A percentile compares a stretch with the other conserved stretches of the same genome.
Evolutionary conservation across 805 yeast species (phyloP).

Genomic region (Wickerhamiella sorbophila): DNA sequence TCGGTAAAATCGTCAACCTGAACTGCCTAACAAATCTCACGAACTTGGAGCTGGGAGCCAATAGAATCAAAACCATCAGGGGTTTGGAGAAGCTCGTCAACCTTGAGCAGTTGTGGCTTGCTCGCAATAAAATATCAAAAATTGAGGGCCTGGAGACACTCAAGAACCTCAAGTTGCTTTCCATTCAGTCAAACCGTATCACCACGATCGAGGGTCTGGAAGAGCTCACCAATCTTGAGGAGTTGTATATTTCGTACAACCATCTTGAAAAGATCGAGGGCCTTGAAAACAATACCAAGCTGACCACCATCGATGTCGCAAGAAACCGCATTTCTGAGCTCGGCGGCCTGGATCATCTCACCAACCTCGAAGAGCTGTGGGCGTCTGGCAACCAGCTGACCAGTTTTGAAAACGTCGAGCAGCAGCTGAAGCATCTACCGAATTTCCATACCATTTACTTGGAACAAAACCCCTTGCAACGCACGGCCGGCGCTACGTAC

Average conservation of each 20-base stretch:
- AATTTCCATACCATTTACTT: conserved; percentile 77
- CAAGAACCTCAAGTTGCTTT: conserved; percentile 52
- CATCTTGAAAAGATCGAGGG: conserved; percentile 64
- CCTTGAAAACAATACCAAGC: conserved; percentile 50
- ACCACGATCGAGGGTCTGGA: conserved; percentile 73
- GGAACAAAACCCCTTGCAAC: conserved; percentile 84
- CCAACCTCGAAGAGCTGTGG: conserved; percentile 82
- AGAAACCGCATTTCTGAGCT: conserved; percentile 52
- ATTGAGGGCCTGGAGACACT: conserved; percentile 50
- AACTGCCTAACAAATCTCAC: conserved; percentile 40
- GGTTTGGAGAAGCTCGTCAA: conserved; percentile 40
- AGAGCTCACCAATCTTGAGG: conserved; percentile 56
- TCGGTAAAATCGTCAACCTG: conserved; percentile 54
- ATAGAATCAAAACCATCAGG: conserved; percentile 43
- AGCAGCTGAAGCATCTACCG: conserved; percentile 47
- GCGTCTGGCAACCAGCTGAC: conserved; percentile 64
- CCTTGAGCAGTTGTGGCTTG: conserved; percentile 77
- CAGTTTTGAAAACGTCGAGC: conserved; percentile 52
- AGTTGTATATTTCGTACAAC: conserved; percentile 77
- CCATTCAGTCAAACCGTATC: conserved; percentile 78
- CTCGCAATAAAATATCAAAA: conserved; percentile 61
- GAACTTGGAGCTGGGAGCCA: conserved; percentile 85
- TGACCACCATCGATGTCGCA: conserved; percentile 68
- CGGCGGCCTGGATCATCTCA: conserved; percentile 50
- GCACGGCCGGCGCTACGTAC: conserved; percentile 59